phyloP scores from a whole-genome alignment of 768 basidiomycete genomes.

The Tulasnella sp. region DNA sequence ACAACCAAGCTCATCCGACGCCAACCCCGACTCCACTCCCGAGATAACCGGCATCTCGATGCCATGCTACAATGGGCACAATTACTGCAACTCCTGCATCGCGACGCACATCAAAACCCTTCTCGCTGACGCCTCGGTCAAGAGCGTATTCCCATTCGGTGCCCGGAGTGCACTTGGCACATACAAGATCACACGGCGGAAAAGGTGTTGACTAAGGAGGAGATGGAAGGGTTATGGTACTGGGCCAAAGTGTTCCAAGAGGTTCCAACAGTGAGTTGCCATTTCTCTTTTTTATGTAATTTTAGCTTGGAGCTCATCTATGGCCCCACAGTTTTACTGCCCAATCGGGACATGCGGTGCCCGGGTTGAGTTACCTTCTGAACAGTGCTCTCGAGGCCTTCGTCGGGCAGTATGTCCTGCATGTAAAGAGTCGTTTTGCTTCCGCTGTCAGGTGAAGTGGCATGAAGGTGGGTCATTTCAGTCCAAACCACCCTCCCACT shows the following conservation, averaged over 20 bases:
- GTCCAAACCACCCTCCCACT: not conserved
- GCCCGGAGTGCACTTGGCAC: conserved; percentile 17
- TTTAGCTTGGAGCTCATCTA: not conserved
- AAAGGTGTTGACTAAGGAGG: not conserved
- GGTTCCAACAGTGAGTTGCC: conserved; percentile 1
- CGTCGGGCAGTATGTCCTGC: conserved; percentile 13
- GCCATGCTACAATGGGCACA: conserved; percentile 5
- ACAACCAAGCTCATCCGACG: not conserved
- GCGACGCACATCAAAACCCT: conserved; percentile 8
- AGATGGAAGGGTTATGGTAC: not conserved
- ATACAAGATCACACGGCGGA: conserved; percentile 17
- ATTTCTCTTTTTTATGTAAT: not conserved
- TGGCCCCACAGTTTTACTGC: not conserved
- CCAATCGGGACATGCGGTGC: not conserved
- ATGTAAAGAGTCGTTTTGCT: not conserved
- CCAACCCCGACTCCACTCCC: not conserved
- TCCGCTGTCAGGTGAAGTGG: conserved; percentile 9
- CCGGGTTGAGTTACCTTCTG: not conserved
- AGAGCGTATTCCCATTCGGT: conserved; percentile 14
- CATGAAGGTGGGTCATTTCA: not conserved
- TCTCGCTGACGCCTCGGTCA: not conserved
- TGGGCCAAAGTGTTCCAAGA: not conserved
- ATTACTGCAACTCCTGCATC: conserved; percentile 17
- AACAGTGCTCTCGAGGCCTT: not conserved
- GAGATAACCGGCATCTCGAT: not conserved